Evolutionary conservation across 108 stramenopile genomes (phyloP), one percentile per base, ranked within the genome.

Genomic region (Aurantiochytrium sp.): DNA sequence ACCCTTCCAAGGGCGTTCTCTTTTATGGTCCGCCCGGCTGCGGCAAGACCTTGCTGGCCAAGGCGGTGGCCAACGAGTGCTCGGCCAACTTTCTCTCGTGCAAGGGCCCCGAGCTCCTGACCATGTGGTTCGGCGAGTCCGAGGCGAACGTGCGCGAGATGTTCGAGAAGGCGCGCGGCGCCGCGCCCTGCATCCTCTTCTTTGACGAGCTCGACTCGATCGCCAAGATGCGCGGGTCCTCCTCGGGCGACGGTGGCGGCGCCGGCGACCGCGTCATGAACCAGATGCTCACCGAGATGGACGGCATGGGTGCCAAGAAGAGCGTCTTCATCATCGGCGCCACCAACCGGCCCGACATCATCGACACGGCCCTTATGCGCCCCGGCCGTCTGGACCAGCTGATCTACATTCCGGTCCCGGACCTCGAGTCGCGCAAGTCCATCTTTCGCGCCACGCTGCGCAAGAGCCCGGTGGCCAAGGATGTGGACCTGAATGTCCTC

Each of bases 51-150:
- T 94, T 99, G 85, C 97, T 99, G 96, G 99, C 99, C 65, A 99
- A 99, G 92, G 99, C 99, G 37, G 99, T 99, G 31, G 99, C 99
- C 86, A 99, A 99, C 92, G 99, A 99, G 90, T 99, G 99, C 91
- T 97, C 97, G 89, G 97, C 97, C 55, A 98, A 99, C 90, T 99
- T 98, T 90, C 97, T 98, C 89, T 97, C 96, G 41, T 96, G 97
- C 86, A 98, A 99, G 95, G 98, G 99, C 85, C 99, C 99, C 45
- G 99, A 99, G 93, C 95, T 99, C 36, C 95, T 99, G 89, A 99
- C 99, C 91, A 99, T 99, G 99, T 99, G 99, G 99, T 99, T 99
- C 89, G 99, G 99, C 89, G 99, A 99, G 93, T 96, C 96, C 55
- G 99, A 99, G 92, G 97, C 97, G 48, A 99, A 99, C 92, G 98